Conservation (phyloP, 441 rosid genomes). For the Eutrema salsugineum region DNA sequence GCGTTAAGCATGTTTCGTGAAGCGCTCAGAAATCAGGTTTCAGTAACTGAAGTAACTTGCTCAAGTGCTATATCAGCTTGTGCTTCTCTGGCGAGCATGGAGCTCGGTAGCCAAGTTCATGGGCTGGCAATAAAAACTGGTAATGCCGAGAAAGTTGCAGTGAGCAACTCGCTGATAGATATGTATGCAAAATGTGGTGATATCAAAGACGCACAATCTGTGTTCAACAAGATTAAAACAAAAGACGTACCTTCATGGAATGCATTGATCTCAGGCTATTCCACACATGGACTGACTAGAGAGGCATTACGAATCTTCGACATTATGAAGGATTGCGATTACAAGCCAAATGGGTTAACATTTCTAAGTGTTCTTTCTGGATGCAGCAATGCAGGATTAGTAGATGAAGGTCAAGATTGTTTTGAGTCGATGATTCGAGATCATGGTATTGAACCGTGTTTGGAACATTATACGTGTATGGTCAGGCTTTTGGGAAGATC, state of each 20-base stretch:
- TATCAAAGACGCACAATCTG: slow-evolving; percentile 51
- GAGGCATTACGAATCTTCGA: slow-evolving; percentile 50
- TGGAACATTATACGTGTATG: slow-evolving; percentile 86
- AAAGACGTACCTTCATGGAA: slow-evolving; percentile 73
- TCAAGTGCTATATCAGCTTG: slow-evolving; percentile 72
- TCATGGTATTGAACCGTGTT: slow-evolving; percentile 65
- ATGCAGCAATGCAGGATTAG: slow-evolving; percentile 72
- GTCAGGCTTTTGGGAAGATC: slow-evolving; percentile 79
- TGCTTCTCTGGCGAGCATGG: slow-evolving; percentile 77
- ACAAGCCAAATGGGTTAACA: slow-evolving; percentile 51
- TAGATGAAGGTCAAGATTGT: slow-evolving; percentile 57
- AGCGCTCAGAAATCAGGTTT: slow-evolving; percentile 50
- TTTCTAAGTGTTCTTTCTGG: slow-evolving; percentile 73
- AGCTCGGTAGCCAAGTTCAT: slow-evolving; percentile 74
- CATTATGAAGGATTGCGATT: slow-evolving; percentile 46
- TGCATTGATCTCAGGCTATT: slow-evolving; percentile 76
- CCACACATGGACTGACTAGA: slow-evolving; percentile 59
- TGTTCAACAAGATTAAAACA: slow-evolving; percentile 48
- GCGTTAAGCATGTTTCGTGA: slow-evolving; percentile 60
- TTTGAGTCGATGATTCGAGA: slow-evolving; percentile 70
- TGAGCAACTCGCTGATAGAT: slow-evolving; percentile 75
- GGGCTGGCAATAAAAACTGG: slow-evolving; percentile 53
- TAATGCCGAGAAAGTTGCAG: slow-evolving; percentile 49
- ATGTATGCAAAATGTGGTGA: slow-evolving; percentile 96
- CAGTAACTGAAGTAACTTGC: slow-evolving; percentile 77